Percentiles rank a stretch among this genome's conserved stretches.
phyloP scores from a whole-genome alignment of 2,329 filamentous ascomycete genomes.

The Arthrobotrys musiformis region DNA sequence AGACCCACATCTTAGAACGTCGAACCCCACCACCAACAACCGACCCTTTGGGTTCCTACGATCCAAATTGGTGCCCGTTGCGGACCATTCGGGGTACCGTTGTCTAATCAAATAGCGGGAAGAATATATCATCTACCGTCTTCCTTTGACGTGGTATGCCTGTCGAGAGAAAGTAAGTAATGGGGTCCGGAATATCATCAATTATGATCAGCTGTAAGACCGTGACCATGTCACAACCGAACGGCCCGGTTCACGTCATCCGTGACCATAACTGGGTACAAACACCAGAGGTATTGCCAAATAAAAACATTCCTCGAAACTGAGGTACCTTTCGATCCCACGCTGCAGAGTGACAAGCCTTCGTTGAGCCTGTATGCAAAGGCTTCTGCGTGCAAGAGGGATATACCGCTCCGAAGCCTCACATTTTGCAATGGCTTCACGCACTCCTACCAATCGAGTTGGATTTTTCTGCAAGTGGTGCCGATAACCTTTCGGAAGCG shows the following conservation, averaged over 20 bases:
- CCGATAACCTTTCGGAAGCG: slow-evolving; percentile 44
- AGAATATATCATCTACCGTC: slow-evolving; percentile 44
- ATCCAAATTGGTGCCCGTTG: slow-evolving; percentile 17
- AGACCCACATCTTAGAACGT: slow-evolving; percentile 30
- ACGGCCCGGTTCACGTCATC: slow-evolving; percentile 26
- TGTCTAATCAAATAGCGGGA: slow-evolving; percentile 45
- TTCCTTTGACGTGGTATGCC: slow-evolving; percentile 21
- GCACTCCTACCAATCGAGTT: not conserved
- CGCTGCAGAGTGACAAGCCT: slow-evolving; percentile 13
- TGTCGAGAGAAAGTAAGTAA: not conserved
- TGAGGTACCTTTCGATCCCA: slow-evolving; percentile 12
- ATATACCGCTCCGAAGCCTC: slow-evolving; percentile 22
- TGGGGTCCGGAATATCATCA: slow-evolving; percentile 6
- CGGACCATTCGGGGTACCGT: slow-evolving; percentile 33
- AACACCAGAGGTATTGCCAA: not conserved
- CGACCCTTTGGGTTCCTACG: slow-evolving; percentile 28
- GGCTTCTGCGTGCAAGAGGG: slow-evolving; percentile 13
- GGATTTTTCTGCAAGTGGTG: slow-evolving; percentile 32
- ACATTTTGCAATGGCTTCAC: slow-evolving; percentile 11
- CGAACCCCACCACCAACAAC: slow-evolving; percentile 46
- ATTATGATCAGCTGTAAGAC: slow-evolving; percentile 51
- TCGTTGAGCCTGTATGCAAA: slow-evolving; percentile 11
- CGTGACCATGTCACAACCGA: slow-evolving; percentile 40
- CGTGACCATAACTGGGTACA: not conserved
- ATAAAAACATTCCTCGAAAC: not conserved